Evolutionary conservation across 2,329 filamentous ascomycete genomes (phyloP).

Genomic region (Aspergillus terreus): DNA sequence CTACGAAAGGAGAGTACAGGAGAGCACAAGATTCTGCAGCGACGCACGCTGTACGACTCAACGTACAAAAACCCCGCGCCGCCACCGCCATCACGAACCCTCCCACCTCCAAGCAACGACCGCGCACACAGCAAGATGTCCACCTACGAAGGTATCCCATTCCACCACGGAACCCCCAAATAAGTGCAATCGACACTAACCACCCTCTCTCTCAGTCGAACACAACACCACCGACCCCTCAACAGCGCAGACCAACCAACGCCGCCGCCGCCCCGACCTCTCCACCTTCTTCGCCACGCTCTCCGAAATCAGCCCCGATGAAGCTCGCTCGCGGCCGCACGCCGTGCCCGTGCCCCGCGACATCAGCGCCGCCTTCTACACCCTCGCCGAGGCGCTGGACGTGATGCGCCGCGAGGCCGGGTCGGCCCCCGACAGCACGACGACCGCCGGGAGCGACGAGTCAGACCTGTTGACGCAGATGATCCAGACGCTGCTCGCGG

Average conservation of each 20-base stretch:
- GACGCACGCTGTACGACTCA: too few relatives aligned
- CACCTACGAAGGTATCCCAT: conserved; percentile 38
- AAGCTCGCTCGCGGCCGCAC: conserved; percentile 52
- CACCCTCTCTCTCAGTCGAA: conserved; percentile 29
- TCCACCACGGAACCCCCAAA: not conserved
- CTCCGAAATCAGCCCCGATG: conserved; percentile 51
- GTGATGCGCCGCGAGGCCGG: conserved; percentile 51
- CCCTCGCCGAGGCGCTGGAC: conserved; percentile 59
- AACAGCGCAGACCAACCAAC: conserved; percentile 22
- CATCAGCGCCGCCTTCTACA: conserved; percentile 56
- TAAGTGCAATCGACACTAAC: conserved; percentile 5
- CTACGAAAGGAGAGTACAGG: too few relatives aligned
- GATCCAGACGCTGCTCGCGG: conserved; percentile 53
- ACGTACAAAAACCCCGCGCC: not conserved
- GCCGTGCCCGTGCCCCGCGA: conserved; percentile 59
- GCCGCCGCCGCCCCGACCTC: conserved; percentile 58
- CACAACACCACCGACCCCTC: conserved; percentile 38
- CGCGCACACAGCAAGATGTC: conserved; percentile 30
- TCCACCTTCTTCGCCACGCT: conserved; percentile 63
- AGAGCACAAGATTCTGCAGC: too few relatives aligned
- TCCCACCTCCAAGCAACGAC: conserved; percentile 5
- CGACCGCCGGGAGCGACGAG: conserved; percentile 23
- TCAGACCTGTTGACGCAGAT: conserved; percentile 52
- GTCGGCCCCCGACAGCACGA: conserved; percentile 10
- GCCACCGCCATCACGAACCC: conserved; percentile 1